Evolutionary conservation across 2,329 filamentous ascomycete genomes (phyloP), one percentile per base, ranked within the genome.

Genomic region (Colletotrichum sp.): DNA sequence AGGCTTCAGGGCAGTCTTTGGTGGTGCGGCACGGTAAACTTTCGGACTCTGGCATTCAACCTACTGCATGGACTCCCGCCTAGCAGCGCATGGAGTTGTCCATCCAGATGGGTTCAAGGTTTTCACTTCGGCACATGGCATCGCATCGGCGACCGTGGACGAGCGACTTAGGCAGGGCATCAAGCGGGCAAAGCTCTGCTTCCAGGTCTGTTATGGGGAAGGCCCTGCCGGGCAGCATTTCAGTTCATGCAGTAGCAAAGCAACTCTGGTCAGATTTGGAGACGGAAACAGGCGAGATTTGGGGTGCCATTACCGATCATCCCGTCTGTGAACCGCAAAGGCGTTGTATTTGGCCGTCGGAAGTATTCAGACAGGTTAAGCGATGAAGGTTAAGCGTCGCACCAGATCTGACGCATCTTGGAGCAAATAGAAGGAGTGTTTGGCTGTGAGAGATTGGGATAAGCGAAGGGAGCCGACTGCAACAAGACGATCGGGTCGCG

Each of bases 91-190:
- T 52, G 44, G 44, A 24, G 30, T n/a, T 18, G 16, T 55, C 6
- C 32, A 59, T 68, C 55, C 28, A 39, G 34, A 21, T 30, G 10
- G n/a, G 18, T 55, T 69, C 72, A 75, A 59, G 24, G 69, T 72
- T 72, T 72, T 49, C 44, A 44, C 16, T 28, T 67, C 18, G 63
- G 55, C 72, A 72, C 24, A 72, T 67, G 62, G 62, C 62, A 75
- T 67, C 52, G 30, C 59, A 60, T 71, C 34, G 66, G 55, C 26
- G 52, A 18, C 55, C 57, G 36, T 60, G 13, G 39, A 52, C 15
- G 16, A 39, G 52, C 13, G 52, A 52, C 21, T 7, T 32, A 63
- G 10, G 10, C 26, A 63, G 34, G 57, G n/a, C 57, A 34, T 32
- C 36, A 49, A 52, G 57, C 28, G 26, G 68, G 68, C 57, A 52